Evolutionary conservation across 352 stramenopile genomes (phyloP), one percentile per base, ranked within the genome.

Genomic region (Globisporangium canariense): DNA sequence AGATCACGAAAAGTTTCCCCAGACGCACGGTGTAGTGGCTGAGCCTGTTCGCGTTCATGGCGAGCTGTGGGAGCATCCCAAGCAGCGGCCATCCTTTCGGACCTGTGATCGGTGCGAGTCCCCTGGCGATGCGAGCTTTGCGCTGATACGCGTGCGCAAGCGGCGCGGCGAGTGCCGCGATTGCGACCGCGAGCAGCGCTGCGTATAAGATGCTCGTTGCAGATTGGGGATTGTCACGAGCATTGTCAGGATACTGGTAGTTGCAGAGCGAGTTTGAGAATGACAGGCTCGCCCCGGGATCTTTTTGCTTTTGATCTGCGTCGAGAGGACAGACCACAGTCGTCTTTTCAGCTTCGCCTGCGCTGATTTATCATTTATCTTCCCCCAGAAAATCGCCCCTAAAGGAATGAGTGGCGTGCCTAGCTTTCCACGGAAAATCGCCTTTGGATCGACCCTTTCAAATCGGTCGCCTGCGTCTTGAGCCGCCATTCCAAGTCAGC

Each of bases 21-120:
- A 25, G 22, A 25, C 22, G 22, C 22, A 25, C 22, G 0, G 60
- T 59, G 46, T 46, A 57, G 45, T 52, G 32, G n/a, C 41, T 10
- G 51, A 57, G 32, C 25, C 11, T n/a, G 13, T 40, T 28, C 13
- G 32, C 28, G n/a, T 69, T 64, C 30, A 22, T 32, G 18, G 16
- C 14, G 3, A 69, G 52, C 28, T 54, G 30, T 5, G 56, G 57
- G 8, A 61, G 32, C 8, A 43, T 25, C 10, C 64, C 64, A 2
- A 66, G 5, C 8, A 66, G 16, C 11, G 41, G 59, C 25, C 7
- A 7, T 10, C 62, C 62, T 55, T 56, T 57, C 4, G 62, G 62
- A 28, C 62, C 62, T 49, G 62, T 1, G 22, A 57, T 57, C 0
- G 51, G 6, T 4, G 28, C 13, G 18, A 28, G 51, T 5, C 51